Base-by-base conservation (phyloP, 345 rosid genomes). In the Eucalyptus marginata region DNA sequence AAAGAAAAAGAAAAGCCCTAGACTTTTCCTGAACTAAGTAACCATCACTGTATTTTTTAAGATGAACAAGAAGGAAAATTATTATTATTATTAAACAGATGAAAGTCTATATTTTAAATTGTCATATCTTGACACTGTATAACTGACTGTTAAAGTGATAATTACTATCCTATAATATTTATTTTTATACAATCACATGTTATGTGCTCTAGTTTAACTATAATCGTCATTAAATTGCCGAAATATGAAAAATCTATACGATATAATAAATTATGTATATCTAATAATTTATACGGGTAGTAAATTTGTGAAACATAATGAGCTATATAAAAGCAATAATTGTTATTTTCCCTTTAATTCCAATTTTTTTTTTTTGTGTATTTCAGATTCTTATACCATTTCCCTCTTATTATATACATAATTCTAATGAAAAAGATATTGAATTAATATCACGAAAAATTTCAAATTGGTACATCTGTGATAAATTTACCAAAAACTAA, bases 381-480 rank as follows among this genome's bases (percentile, higher is more conserved):
- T 62, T 29, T 62, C 13, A 16, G 6, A 17, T 71, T 71, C 25
- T 17, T 17, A 33, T 33, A 17, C 13, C 10, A 33, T 33, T 33
- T 33, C 12, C 44, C 62, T 33, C 81, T 16, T 16, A 29, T n/a
- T 14, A 13, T 64, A 64, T n/a, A n/a, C 8, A 12, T 14, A 64
- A n/a, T 14, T 64, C 29, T 56, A 56, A 56, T 56, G 62, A 56
- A 22, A 56, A 56, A 24, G 6, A 9, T 24, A 2, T 56, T 56
- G 13, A 9, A 12, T 7, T 52, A 52, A 52, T 52, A 52, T 1
- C 3, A 17, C 1, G 22, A 52, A 52, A 52, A 52, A 52, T 8
- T 7, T 7, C 18, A 17, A 51, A 51, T 0, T 3, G 1, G 3
- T 56, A 10, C 5, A 0, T 18, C 2, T 56, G 5, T 4, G 29